A percentile compares a stretch with the other conserved stretches of the same genome.
Evolutionary conservation across 2,329 filamentous ascomycete species (phyloP).

Genomic region (Penicillium crustosum): DNA sequence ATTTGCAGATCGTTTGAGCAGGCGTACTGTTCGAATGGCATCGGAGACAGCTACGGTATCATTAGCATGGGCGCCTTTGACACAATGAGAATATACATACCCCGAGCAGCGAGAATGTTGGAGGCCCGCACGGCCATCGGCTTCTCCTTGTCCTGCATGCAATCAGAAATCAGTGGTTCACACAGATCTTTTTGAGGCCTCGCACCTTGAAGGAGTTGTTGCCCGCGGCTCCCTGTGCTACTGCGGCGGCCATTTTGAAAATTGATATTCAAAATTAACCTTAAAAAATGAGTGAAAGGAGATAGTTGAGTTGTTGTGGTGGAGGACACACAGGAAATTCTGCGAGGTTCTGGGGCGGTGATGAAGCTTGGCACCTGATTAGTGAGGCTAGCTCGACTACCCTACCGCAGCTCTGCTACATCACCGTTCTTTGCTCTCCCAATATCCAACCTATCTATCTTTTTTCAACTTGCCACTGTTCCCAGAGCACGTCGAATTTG

Average conservation of each 20-base stretch:
- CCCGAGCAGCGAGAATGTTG: slow-evolving; percentile 96
- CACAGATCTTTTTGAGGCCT: slow-evolving; percentile 27
- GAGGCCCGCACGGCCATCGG: slow-evolving; percentile 92
- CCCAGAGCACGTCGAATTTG: neutral
- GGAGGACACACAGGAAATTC: slow-evolving; percentile 39
- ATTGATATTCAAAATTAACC: slow-evolving; percentile 29
- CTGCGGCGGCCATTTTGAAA: slow-evolving; percentile 52
- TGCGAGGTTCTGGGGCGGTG: slow-evolving; percentile 42
- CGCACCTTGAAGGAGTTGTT: slow-evolving; percentile 68
- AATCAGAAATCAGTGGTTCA: slow-evolving; percentile 41
- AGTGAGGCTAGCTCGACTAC: slow-evolving; percentile 39
- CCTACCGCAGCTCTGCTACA: slow-evolving; percentile 37
- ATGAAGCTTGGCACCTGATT: slow-evolving; percentile 43
- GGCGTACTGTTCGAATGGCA: slow-evolving; percentile 79
- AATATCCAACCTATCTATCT: slow-evolving; percentile 25
- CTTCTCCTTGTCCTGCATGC: slow-evolving; percentile 82
- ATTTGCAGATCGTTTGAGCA: slow-evolving; percentile 12
- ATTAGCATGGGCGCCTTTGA: slow-evolving; percentile 27
- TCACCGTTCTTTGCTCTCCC: slow-evolving; percentile 23
- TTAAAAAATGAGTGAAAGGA: slow-evolving; percentile 23
- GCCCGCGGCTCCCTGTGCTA: slow-evolving; percentile 51
- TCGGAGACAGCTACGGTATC: slow-evolving; percentile 78
- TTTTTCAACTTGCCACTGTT: slow-evolving; percentile 12
- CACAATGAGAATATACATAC: slow-evolving; percentile 49
- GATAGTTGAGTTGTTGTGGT: slow-evolving; percentile 24